Base-by-base conservation (phyloP, 495 filamentous ascomycete species). In the Bathelium albidoporum region DNA sequence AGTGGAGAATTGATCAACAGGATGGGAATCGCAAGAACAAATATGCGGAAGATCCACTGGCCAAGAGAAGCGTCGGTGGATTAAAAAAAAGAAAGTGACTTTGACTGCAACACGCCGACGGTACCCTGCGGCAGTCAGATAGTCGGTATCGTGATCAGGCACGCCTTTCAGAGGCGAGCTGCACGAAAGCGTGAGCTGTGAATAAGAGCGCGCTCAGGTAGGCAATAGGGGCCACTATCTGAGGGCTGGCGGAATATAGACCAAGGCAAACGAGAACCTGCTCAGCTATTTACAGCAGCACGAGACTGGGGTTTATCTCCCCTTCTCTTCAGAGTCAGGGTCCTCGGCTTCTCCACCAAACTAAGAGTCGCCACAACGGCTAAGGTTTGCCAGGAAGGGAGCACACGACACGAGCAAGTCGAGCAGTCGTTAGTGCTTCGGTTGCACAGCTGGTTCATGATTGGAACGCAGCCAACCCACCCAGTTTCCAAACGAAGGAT, bases 31-130 rank as follows among this genome's bases (percentile, higher is more conserved):
- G n/a, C n/a, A n/a, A n/a, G n/a, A n/a, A n/a, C n/a, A n/a, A n/a
- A n/a, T n/a, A n/a, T n/a, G n/a, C n/a, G n/a, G n/a, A n/a, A n/a
- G n/a, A n/a, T n/a, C n/a, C n/a, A n/a, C n/a, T n/a, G n/a, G n/a
- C n/a, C n/a, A n/a, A n/a, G n/a, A n/a, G n/a, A n/a, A n/a, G n/a
- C n/a, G n/a, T n/a, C n/a, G 2, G 12, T 9, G 29, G 26, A 28
- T 55, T 7, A 55, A 55, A 11, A 2, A 29, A 29, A 26, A 55
- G 22, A 29, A 29, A 26, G 49, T 55, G 49, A 55, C 20, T 20
- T 55, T 29, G 24, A 24, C 49, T 55, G 49, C 24, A 55, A 55
- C 49, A 29, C 49, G 49, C 49, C 49, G 16, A 55, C 49, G 49
- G 29, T 29, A 55, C 49, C 49, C 49, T 55, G 24, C 24, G 22